These are phyloP conservation scores for Triticum timopheevii DNA, from an alignment of 176 grass and related monocot species.

Conservation along the genomic window DNA sequence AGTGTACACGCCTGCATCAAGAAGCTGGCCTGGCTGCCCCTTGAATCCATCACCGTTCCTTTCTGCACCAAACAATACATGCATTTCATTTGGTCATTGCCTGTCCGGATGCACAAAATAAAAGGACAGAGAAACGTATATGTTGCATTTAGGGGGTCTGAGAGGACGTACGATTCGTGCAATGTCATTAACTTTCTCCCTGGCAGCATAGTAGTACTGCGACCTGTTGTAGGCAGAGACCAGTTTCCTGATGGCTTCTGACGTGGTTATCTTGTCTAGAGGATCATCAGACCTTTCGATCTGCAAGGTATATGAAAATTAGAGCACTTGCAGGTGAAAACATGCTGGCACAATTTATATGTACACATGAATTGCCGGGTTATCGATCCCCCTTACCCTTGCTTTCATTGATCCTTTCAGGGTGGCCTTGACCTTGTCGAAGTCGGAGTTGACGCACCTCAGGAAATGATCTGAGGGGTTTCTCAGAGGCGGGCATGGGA, in stretches of 20 bases:
- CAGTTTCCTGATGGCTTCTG: conserved; percentile 78
- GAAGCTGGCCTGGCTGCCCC: conserved; percentile 92
- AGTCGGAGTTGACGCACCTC: conserved; percentile 92
- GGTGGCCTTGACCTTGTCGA: conserved; percentile 99
- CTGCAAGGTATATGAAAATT: conserved; percentile 35
- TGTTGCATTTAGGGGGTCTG: background rate
- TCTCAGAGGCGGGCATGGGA: conserved; percentile 81
- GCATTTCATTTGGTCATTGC: conserved; percentile 6
- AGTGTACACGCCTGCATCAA: conserved; percentile 87
- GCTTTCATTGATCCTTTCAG: conserved; percentile 90
- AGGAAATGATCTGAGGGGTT: conserved; percentile 99
- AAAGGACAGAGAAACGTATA: background rate
- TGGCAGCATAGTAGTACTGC: conserved; percentile 63
- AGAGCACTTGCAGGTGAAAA: conserved; percentile 12
- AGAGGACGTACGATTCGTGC: conserved; percentile 65
- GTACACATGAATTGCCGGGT: background rate
- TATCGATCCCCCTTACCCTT: conserved; percentile 53
- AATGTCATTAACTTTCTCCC: conserved; percentile 89
- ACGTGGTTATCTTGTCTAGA: conserved; percentile 75
- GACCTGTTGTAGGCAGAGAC: conserved; percentile 64
- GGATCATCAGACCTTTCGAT: conserved; percentile 83
- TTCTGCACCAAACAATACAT: conserved; percentile 55
- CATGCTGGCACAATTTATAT: background rate
- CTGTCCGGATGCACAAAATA: background rate
- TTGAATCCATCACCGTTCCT: conserved; percentile 84